These are phyloP conservation scores for Xerocomellus dryophilus DNA, from an alignment of 768 basidiomycete species.

Conservation along the genomic window DNA sequence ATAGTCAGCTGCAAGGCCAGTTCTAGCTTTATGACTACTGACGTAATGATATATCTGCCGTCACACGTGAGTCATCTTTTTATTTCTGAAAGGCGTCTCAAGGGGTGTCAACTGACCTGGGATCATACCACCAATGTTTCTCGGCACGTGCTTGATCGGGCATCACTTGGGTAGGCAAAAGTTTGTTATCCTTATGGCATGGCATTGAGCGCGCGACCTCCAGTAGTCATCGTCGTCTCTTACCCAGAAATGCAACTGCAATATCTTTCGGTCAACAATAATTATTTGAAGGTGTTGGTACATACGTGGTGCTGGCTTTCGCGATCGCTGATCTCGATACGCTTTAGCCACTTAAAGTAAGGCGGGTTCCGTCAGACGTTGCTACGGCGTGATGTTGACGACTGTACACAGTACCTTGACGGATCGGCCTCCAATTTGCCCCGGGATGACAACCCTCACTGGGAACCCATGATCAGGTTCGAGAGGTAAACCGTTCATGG, in stretches of 20 bases:
- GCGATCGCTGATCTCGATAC: slow-evolving; percentile 47
- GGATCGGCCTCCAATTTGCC: slow-evolving; percentile 58
- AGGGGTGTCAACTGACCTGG: slow-evolving; percentile 29
- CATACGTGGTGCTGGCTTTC: slow-evolving; percentile 54
- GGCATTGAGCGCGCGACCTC: neutral
- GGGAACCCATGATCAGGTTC: slow-evolving; percentile 67
- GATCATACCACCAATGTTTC: slow-evolving; percentile 55
- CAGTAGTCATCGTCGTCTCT: neutral
- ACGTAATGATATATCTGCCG: slow-evolving; percentile 34
- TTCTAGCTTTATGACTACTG: slow-evolving; percentile 7
- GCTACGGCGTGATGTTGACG: neutral
- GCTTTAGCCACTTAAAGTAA: slow-evolving; percentile 48
- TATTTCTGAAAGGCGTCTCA: neutral
- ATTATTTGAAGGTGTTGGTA: neutral
- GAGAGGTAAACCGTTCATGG: slow-evolving; percentile 58
- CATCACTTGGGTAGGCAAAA: slow-evolving; percentile 51
- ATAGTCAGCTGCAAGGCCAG: slow-evolving; percentile 18
- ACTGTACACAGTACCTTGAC: slow-evolving; percentile 33
- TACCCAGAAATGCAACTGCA: slow-evolving; percentile 38
- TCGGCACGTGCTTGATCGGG: slow-evolving; percentile 52
- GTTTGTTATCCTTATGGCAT: slow-evolving; percentile 48
- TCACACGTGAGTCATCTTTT: neutral
- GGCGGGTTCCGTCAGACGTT: neutral
- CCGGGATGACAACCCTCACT: slow-evolving; percentile 59
- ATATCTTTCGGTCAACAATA: neutral